Conservation (phyloP, 2,329 filamentous ascomycete genomes). For the Geosmithia putterillii region DNA sequence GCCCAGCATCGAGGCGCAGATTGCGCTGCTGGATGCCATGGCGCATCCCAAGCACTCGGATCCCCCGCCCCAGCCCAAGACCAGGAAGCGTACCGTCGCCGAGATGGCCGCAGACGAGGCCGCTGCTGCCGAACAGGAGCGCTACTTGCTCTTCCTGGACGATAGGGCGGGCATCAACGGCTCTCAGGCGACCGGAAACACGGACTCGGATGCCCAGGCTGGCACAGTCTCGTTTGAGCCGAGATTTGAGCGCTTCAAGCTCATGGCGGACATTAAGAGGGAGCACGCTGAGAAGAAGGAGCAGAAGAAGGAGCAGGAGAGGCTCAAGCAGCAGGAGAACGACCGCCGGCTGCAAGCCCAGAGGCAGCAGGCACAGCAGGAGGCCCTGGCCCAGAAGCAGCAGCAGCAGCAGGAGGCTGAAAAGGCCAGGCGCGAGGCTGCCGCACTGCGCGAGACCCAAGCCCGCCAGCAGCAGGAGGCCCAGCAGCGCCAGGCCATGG, state of each 20-base stretch:
- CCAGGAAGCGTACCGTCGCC: conserved; percentile 82
- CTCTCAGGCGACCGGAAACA: conserved; percentile 41
- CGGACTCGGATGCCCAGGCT: conserved; percentile 62
- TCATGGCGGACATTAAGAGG: conserved; percentile 71
- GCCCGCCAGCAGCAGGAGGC: conserved; percentile 16
- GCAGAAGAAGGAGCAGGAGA: conserved; percentile 63
- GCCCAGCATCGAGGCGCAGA: conserved; percentile 53
- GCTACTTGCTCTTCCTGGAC: conserved; percentile 87
- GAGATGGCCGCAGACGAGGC: conserved; percentile 94
- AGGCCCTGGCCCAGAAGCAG: conserved; percentile 33
- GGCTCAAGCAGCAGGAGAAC: conserved; percentile 51
- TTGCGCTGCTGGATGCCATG: conserved; percentile 58
- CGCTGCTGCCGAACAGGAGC: conserved; percentile 74
- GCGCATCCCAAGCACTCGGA: conserved; percentile 68
- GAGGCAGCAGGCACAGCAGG: conserved; percentile 22
- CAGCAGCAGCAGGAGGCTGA: conserved; percentile 30
- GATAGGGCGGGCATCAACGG: conserved; percentile 56
- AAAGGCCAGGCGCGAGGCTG: conserved; percentile 23
- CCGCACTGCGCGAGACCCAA: conserved; percentile 20
- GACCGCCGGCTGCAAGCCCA: conserved; percentile 39
- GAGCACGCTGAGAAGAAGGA: conserved; percentile 67
- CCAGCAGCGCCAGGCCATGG: conserved; percentile 17
- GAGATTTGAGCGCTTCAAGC: conserved; percentile 84
- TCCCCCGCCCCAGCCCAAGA: conserved; percentile 71
- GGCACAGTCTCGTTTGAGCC: conserved; percentile 67